phyloP scores from a whole-genome alignment of 1,284 basidiomycete species.

The Entoloma clypeatum region DNA sequence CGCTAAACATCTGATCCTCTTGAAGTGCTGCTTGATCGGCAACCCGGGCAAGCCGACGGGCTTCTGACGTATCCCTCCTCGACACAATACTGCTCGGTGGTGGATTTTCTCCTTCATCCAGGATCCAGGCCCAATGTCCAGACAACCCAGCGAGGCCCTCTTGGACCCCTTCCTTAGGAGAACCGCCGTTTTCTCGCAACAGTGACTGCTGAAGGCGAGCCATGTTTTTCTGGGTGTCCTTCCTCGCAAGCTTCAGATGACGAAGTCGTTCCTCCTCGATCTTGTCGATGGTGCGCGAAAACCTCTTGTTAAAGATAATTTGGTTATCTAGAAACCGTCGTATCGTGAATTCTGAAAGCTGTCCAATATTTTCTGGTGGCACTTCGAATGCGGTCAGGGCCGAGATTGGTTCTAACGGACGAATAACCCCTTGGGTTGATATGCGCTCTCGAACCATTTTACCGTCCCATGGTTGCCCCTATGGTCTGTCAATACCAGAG shows the following conservation, averaged over 20 bases:
- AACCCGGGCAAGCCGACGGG: conserved; percentile 60
- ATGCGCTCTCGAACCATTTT: conserved; percentile 86
- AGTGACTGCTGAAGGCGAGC: conserved; percentile 38
- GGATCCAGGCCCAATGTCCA: conserved; percentile 68
- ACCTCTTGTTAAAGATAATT: conserved; percentile 59
- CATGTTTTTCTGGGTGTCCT: conserved; percentile 51
- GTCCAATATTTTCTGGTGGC: conserved; percentile 62
- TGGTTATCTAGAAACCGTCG: conserved; percentile 63
- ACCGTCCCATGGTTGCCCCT: conserved; percentile 38
- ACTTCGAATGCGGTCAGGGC: conserved; percentile 67
- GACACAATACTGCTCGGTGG: conserved; percentile 81
- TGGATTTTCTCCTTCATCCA: conserved; percentile 70
- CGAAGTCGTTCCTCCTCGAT: conserved; percentile 60
- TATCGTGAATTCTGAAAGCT: conserved; percentile 59
- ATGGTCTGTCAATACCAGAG: neutral
- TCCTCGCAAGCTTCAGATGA: conserved; percentile 56
- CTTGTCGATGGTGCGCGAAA: conserved; percentile 45
- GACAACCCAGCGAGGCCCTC: conserved; percentile 45
- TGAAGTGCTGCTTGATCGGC: conserved; percentile 62
- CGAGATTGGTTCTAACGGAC: conserved; percentile 71
- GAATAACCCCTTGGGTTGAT: conserved; percentile 70
- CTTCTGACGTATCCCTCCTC: conserved; percentile 73
- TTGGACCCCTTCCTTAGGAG: conserved; percentile 37
- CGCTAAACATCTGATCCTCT: conserved; percentile 53
- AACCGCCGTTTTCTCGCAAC: conserved; percentile 7